Conservation (phyloP, 192 early-diverging fungal genomes). For the Mortierella claussenii region DNA sequence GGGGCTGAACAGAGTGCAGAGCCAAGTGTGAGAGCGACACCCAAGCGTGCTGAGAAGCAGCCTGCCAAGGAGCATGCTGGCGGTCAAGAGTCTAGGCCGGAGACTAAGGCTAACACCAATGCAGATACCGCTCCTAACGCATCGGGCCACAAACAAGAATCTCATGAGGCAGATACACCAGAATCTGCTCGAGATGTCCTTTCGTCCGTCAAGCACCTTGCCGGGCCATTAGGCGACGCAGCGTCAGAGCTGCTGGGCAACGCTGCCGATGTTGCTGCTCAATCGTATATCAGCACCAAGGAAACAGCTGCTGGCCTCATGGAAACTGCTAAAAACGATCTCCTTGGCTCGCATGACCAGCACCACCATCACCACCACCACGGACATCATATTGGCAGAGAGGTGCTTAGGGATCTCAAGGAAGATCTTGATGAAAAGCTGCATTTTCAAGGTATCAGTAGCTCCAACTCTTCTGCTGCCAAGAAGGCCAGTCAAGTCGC, state of each 20-base stretch:
- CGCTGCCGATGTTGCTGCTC: not conserved
- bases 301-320: not conserved
- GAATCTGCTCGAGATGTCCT: not conserved
- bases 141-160: too few species aligned
- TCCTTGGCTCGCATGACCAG: not conserved
- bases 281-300: not conserved
- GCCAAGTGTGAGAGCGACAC: too few species aligned
- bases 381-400: too few species aligned
- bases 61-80: too few species aligned
- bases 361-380: too few species aligned
- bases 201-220: conserved; percentile 8
- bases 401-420: conserved; percentile 11
- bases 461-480: not conserved
- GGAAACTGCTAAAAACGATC: conserved; percentile 2
- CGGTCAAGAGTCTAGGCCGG: not conserved
- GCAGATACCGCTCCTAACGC: not conserved
- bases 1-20: too few species aligned
- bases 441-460: not conserved
- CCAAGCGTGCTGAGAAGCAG: too few species aligned
- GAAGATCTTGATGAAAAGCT: not conserved
- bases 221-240: conserved; percentile 1
- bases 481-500: conserved; percentile 11
- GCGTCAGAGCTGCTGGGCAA: conserved; percentile 1
- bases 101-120: not conserved
- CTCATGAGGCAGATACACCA: not conserved